Percentiles rank a stretch among this genome's conserved stretches.
phyloP scores from a whole-genome alignment of 2,329 filamentous ascomycete species.

The Cercospora sp. region DNA sequence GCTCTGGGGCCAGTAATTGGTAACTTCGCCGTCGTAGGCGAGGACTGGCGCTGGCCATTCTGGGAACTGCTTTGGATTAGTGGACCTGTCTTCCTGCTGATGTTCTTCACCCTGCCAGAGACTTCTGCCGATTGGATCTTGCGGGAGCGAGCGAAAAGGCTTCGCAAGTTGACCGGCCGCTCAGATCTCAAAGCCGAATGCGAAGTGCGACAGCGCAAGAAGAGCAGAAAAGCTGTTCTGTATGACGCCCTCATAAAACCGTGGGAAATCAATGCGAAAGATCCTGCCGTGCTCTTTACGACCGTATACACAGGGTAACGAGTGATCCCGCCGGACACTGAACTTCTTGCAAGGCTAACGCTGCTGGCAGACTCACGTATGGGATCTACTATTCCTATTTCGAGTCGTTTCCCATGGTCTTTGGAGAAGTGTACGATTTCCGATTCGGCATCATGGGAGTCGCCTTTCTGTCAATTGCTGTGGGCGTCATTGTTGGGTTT shows the following conservation, averaged over 20 bases:
- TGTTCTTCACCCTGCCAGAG: conserved; percentile 61
- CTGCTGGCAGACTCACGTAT: conserved; percentile 55
- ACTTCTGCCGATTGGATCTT: conserved; percentile 49
- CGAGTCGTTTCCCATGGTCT: conserved; percentile 66
- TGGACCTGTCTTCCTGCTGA: conserved; percentile 53
- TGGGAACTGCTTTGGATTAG: conserved; percentile 41
- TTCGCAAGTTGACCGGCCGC: conserved; percentile 41
- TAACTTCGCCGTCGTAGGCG: conserved; percentile 5
- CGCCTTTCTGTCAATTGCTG: conserved; percentile 6
- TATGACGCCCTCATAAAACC: conserved; percentile 62
- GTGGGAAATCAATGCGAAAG: conserved; percentile 48
- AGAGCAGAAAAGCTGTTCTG: conserved; percentile 1
- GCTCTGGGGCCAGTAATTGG: conserved; percentile 55
- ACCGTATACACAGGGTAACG: conserved; percentile 30
- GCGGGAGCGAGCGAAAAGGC: conserved; percentile 40
- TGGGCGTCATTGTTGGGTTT: not conserved
- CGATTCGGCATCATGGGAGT: conserved; percentile 41
- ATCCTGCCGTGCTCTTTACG: conserved; percentile 59
- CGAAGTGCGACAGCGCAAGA: not conserved
- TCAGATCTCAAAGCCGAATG: conserved; percentile 24
- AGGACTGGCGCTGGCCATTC: conserved; percentile 13
- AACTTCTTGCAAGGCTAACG: not conserved
- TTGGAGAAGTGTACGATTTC: conserved; percentile 61
- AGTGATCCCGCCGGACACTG: no score
- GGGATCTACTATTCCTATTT: conserved; percentile 63